A percentile compares a stretch with the other conserved stretches of the same genome.
phyloP scores from a whole-genome alignment of 805 yeast species.

The Monosporozyma aquatica region DNA sequence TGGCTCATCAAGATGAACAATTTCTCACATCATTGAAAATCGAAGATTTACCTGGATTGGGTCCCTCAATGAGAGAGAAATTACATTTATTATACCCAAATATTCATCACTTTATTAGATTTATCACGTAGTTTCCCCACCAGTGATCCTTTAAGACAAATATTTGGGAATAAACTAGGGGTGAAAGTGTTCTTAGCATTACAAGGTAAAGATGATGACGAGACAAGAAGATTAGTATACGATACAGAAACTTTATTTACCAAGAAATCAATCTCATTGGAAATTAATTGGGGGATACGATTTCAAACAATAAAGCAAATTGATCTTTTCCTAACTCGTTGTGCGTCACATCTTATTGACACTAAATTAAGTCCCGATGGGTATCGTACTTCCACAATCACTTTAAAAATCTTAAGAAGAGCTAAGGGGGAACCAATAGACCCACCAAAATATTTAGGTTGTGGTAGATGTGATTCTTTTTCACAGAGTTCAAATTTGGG shows the following conservation, averaged over 20 bases:
- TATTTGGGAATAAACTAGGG: slow-evolving; percentile 67
- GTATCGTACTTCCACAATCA: slow-evolving; percentile 46
- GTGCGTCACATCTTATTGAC: slow-evolving; percentile 49
- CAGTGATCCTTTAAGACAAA: slow-evolving; percentile 31
- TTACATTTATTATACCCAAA: slow-evolving; percentile 24
- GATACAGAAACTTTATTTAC: slow-evolving; percentile 40
- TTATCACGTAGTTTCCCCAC: slow-evolving; percentile 27
- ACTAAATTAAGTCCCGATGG: slow-evolving; percentile 39
- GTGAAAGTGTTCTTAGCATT: slow-evolving; percentile 48
- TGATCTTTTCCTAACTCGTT: slow-evolving; percentile 48
- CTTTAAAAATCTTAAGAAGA: slow-evolving; percentile 57
- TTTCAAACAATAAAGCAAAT: slow-evolving; percentile 53
- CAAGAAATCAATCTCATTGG: slow-evolving; percentile 76
- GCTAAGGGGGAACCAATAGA: slow-evolving; percentile 59
- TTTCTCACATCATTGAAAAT: slow-evolving; percentile 21
- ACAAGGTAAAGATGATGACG: slow-evolving; percentile 59
- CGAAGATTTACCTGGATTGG: slow-evolving; percentile 54
- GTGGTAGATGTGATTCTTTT: slow-evolving; percentile 66
- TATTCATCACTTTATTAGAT: slow-evolving; percentile 29
- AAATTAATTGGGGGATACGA: slow-evolving; percentile 85
- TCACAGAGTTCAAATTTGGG: slow-evolving; percentile 55
- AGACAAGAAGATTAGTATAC: slow-evolving; percentile 40
- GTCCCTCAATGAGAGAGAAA: slow-evolving; percentile 41
- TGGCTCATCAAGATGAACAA: neutral
- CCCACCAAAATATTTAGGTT: slow-evolving; percentile 75